phyloP scores from a whole-genome alignment of 306 rosid genomes.

The Fagus sylvatica region DNA sequence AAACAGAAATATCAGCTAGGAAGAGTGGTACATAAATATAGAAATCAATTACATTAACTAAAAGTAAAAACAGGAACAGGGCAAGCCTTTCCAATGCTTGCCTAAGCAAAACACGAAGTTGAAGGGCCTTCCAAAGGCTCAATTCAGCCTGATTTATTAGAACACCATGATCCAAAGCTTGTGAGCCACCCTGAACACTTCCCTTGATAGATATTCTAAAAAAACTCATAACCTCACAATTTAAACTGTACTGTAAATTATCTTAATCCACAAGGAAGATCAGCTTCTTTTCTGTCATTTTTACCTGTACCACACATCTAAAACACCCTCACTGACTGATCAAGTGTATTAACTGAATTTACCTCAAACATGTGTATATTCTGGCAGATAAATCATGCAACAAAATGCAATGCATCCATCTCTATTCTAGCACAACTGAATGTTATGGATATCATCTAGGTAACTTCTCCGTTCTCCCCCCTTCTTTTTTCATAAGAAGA shows the following conservation, averaged over 20 bases:
- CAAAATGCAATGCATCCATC: neutral
- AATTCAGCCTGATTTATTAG: neutral
- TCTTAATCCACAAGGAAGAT: neutral
- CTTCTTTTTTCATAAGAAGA: neutral
- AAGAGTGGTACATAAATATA: slow-evolving; percentile 16
- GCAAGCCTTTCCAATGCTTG: neutral
- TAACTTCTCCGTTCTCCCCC: neutral
- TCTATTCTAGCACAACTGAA: neutral
- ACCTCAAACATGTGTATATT: neutral
- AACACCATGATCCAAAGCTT: neutral
- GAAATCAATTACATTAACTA: slow-evolving; percentile 3
- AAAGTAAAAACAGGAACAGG: neutral
- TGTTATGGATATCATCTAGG: neutral
- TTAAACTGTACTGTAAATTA: neutral
- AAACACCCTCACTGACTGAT: neutral
- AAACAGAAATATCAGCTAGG: slow-evolving; percentile 37
- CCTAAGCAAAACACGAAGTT: neutral
- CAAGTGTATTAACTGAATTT: neutral
- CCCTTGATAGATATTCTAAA: neutral
- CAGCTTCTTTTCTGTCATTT: neutral
- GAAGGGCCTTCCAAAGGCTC: neutral
- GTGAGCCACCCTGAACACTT: neutral
- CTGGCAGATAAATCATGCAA: neutral
- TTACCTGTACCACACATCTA: neutral
- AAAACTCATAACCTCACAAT: neutral